These are phyloP conservation scores for Microsporum ferrugineum DNA, from an alignment of 2,329 filamentous ascomycete species.

Conservation along the genomic window DNA sequence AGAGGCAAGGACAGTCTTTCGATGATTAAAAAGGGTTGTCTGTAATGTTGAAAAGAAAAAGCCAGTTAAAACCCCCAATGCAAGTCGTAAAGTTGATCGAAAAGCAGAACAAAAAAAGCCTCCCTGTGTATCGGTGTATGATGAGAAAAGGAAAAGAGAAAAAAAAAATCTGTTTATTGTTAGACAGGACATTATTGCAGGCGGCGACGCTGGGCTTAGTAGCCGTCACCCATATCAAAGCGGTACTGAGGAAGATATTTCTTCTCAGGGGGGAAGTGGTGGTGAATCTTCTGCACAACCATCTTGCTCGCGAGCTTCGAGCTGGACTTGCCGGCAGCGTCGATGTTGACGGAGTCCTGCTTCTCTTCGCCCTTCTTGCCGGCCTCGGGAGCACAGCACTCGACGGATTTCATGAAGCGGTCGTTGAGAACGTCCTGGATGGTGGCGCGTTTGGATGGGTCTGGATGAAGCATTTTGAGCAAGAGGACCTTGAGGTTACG, in stretches of 20 bases:
- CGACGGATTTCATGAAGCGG: slow-evolving; percentile 61
- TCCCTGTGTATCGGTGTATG: background rate
- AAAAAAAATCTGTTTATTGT: background rate
- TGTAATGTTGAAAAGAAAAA: background rate
- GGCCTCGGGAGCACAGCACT: slow-evolving; percentile 64
- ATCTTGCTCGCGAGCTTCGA: slow-evolving; percentile 18
- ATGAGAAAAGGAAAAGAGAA: background rate
- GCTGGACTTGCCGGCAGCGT: slow-evolving; percentile 20
- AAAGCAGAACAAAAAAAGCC: background rate
- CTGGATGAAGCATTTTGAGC: slow-evolving; percentile 70
- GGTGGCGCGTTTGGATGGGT: slow-evolving; percentile 57
- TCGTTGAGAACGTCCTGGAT: slow-evolving; percentile 59
- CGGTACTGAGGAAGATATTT: slow-evolving; percentile 20
- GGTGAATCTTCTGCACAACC: slow-evolving; percentile 23
- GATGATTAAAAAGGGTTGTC: background rate
- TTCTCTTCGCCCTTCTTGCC: slow-evolving; percentile 38
- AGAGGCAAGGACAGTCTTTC: background rate
- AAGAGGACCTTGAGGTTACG: slow-evolving; percentile 59
- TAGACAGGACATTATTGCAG: too few species aligned
- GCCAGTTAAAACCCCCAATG: background rate
- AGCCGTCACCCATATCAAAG: slow-evolving; percentile 22
- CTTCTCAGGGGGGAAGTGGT: slow-evolving; percentile 24
- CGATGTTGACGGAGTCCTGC: slow-evolving; percentile 45
- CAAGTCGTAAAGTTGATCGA: background rate
- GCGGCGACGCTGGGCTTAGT: slow-evolving; percentile 7